These are phyloP conservation scores for Fusarium tuaranense DNA, from an alignment of 2,329 filamentous ascomycete genomes.

Conservation along the genomic window DNA sequence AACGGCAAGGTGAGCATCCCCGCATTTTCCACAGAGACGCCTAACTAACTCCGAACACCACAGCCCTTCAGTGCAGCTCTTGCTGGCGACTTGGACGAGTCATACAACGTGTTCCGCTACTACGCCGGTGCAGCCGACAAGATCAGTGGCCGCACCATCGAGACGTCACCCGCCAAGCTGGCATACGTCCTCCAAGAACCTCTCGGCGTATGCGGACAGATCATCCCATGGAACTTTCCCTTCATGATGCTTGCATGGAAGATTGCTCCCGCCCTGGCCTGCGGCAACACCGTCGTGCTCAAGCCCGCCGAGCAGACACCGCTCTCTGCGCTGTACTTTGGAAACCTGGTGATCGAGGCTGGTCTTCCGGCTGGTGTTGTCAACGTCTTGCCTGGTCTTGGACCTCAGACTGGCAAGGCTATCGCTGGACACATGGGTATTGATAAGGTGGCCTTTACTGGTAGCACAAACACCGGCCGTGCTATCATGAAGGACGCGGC, in stretches of 20 bases:
- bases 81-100: conserved; percentile 65
- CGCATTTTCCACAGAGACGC: rapidly evolving
- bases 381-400: conserved; percentile 76
- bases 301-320: conserved; percentile 72
- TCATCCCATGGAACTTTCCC: conserved; percentile 66
- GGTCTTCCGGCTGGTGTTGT: conserved; percentile 81
- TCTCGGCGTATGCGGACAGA: conserved; percentile 74
- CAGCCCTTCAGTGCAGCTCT: conserved; percentile 54
- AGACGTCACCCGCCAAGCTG: conserved; percentile 71
- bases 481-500: conserved; percentile 77
- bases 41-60: neutral
- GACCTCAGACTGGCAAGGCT: conserved; percentile 71
- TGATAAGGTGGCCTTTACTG: conserved; percentile 79
- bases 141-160: conserved; percentile 75
- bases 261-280: conserved; percentile 72
- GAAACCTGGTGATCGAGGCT: conserved; percentile 72
- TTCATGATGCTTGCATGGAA: conserved; percentile 72
- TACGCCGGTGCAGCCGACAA: conserved; percentile 80
- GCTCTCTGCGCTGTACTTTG: conserved; percentile 69
- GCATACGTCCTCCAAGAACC: conserved; percentile 77
- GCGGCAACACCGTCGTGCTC: conserved; percentile 68
- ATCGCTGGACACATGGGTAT: conserved; percentile 72
- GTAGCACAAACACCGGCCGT: conserved; percentile 73
- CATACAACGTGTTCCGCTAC: conserved; percentile 65
- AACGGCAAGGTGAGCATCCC: conserved; percentile 35